A percentile compares a stretch with the other conserved stretches of the same genome.
phyloP scores from a whole-genome alignment of 768 basidiomycete species.

The Boletus rubropictus region DNA sequence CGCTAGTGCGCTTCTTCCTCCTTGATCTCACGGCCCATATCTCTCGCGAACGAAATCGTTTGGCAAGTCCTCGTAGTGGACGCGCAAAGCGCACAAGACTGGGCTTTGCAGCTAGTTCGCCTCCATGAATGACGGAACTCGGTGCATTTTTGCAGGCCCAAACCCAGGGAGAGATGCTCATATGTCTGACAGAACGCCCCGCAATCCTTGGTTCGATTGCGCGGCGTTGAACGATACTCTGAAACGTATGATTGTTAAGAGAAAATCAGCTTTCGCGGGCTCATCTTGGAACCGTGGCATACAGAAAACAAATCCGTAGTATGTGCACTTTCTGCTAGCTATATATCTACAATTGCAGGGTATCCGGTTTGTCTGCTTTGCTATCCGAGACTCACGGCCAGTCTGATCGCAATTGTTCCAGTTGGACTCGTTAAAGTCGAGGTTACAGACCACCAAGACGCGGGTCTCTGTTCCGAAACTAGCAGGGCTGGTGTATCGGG shows the following conservation, averaged over 20 bases:
- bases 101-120: slow-evolving; percentile 60
- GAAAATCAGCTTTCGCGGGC: background rate
- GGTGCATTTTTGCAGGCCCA: slow-evolving; percentile 32
- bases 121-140: slow-evolving; percentile 81
- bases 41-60: slow-evolving; percentile 12
- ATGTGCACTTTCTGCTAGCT: slow-evolving; percentile 85
- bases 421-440: slow-evolving; percentile 93
- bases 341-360: slow-evolving; percentile 88
- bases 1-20: slow-evolving; percentile 15
- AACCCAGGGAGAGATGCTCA: slow-evolving; percentile 17
- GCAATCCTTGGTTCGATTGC: slow-evolving; percentile 58
- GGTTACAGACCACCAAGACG: slow-evolving; percentile 79
- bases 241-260: slow-evolving; percentile 45
- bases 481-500: slow-evolving; percentile 67
- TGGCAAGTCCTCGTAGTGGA: slow-evolving; percentile 21
- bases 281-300: slow-evolving; percentile 5
- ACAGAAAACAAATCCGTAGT: slow-evolving; percentile 83
- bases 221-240: slow-evolving; percentile 58
- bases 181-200: slow-evolving; percentile 38
- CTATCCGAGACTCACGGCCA: background rate
- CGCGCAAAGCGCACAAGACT: slow-evolving; percentile 68
- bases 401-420: slow-evolving; percentile 27
- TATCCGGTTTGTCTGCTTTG: slow-evolving; percentile 55
- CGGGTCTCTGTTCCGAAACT: slow-evolving; percentile 68
- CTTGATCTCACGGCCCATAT: slow-evolving; percentile 10